Base-by-base conservation (phyloP, 73 alveolate species). In the Tetrahymena borealis region DNA sequence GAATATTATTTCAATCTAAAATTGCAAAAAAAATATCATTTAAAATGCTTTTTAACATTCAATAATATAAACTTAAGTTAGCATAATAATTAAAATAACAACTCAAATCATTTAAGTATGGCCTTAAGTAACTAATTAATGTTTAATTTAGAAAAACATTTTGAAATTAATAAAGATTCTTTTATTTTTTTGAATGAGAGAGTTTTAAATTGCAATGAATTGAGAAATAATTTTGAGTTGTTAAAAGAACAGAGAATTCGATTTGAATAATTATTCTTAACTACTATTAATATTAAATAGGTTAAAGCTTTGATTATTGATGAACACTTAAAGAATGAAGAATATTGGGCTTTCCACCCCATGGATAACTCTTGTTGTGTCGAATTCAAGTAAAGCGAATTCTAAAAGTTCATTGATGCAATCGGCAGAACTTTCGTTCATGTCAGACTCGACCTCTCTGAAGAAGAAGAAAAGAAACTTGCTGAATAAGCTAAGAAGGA, bases 281-380 rank as follows among this genome's bases (percentile, higher is more conserved):
- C n/a, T n/a, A n/a, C n/a, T 39, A 13, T 39, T 37, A 33, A 37
- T 36, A 10, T 13, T 5, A 15, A 78, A 31, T 38, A 93, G 95
- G 95, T 93, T 20, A 93, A 85, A 42, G 91, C 90, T 39, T 39
- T 98, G 78, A 96, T 98, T 33, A 91, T 98, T 35, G 99, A 98
- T 95, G 93, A 95, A 95, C 96, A 38, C 39, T 91, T 98, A 33
- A 91, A 90, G 32, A 97, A 95, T 9, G 96, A 94, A 36, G 95
- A 97, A 39, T 43, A 91, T 36, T 94, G 97, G 24, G 98, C 97
- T 11, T 96, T 98, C 94, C 99, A 98, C 91, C 99, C 99, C 38
- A 98, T 97, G 98, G 97, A 85, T 40, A 96, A 98, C 43, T 94
- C 98, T 40, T 97, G 98, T 32, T 97, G 99, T 4, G 95, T 98